A percentile compares a stretch with the other conserved stretches of the same genome.
Evolutionary conservation across 1,139 yeast species (phyloP).

Genomic region (Candida tetrigidarum): DNA sequence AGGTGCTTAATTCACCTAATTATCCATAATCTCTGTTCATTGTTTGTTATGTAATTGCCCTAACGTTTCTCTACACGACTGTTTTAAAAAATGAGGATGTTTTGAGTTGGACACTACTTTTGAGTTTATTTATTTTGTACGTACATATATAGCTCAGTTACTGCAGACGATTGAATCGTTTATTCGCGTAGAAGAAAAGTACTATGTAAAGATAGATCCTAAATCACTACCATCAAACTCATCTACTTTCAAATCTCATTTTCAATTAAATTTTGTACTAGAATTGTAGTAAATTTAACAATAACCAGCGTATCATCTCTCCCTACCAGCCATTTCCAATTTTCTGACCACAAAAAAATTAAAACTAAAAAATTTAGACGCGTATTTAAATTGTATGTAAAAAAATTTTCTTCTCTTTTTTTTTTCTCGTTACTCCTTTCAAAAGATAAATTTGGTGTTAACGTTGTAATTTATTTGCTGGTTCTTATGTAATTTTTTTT

Average conservation of each 20-base stretch:
- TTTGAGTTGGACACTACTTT: neutral
- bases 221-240: too few relatives aligned
- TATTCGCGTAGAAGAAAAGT: too few relatives aligned
- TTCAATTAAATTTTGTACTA: neutral
- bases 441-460: too few relatives aligned
- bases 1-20: neutral
- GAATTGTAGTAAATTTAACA: neutral
- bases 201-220: too few relatives aligned
- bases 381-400: neutral
- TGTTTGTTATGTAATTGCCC: neutral
- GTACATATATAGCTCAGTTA: too few relatives aligned
- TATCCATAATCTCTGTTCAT: neutral
- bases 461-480: too few relatives aligned
- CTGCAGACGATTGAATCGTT: too few relatives aligned
- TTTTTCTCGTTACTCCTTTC: neutral
- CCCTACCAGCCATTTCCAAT: conserved; percentile 1
- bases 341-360: neutral
- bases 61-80: too few relatives aligned
- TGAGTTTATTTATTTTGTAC: too few relatives aligned
- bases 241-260: too few relatives aligned
- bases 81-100: too few relatives aligned
- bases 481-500: neutral
- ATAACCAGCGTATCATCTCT: neutral
- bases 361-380: neutral
- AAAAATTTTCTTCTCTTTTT: neutral